A percentile compares a stretch with the other conserved stretches of the same genome.
These are phyloP conservation scores for Coffea humblotiana DNA, from an alignment of 305 asterid genomes.

Conservation along the genomic window DNA sequence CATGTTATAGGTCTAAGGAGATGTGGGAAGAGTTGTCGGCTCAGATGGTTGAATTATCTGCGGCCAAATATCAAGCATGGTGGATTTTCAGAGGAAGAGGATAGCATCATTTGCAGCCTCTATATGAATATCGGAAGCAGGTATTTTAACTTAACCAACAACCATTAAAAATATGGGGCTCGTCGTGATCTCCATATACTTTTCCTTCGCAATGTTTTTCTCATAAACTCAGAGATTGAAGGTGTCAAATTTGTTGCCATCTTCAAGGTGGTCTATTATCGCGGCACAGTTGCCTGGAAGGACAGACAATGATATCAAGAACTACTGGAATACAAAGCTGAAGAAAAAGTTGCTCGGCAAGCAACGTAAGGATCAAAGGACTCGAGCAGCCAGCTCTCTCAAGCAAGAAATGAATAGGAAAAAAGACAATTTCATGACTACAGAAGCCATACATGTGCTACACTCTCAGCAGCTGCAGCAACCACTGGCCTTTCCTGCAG, in stretches of 20 bases:
- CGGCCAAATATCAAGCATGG: slow-evolving; percentile 84
- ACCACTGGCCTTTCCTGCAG: slow-evolving; percentile 17
- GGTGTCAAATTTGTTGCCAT: not conserved
- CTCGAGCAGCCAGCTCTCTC: slow-evolving; percentile 13
- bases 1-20: slow-evolving; percentile 56
- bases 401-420: slow-evolving; percentile 28
- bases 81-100: slow-evolving; percentile 72
- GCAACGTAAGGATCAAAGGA: slow-evolving; percentile 38
- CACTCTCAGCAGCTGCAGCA: slow-evolving; percentile 28
- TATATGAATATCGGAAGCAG: slow-evolving; percentile 73
- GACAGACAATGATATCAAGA: slow-evolving; percentile 79
- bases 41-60: slow-evolving; percentile 76
- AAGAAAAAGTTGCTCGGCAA: slow-evolving; percentile 65
- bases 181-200: not conserved
- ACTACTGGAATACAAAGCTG: slow-evolving; percentile 76
- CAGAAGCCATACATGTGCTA: slow-evolving; percentile 10
- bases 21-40: slow-evolving; percentile 86
- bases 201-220: not conserved
- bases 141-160: slow-evolving; percentile 16
- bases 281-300: slow-evolving; percentile 77
- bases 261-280: slow-evolving; percentile 70
- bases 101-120: slow-evolving; percentile 62
- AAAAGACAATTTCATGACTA: slow-evolving; percentile 17
- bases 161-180: not conserved
- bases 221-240: not conserved